phyloP scores from a whole-genome alignment of 2,329 filamentous ascomycete species.

The Cladosporium sp. region DNA sequence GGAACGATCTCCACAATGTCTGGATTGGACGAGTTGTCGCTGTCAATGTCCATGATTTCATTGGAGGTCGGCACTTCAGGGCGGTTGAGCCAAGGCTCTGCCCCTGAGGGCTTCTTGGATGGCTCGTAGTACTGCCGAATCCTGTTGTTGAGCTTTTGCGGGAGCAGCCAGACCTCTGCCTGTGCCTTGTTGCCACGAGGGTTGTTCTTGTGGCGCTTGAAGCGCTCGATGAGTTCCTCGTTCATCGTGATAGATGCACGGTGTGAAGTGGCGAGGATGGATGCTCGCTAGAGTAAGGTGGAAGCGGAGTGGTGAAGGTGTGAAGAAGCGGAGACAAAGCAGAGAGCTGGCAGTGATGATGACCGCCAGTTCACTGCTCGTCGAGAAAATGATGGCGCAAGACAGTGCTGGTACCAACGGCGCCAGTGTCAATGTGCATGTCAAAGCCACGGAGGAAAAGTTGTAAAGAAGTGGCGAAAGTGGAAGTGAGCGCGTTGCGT shows the following conservation, averaged over 20 bases:
- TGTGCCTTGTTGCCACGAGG: background rate
- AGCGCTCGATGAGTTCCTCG: conserved; percentile 33
- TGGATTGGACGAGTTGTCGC: conserved; percentile 10
- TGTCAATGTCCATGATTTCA: conserved; percentile 50
- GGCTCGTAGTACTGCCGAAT: conserved; percentile 33
- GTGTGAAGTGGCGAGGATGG: background rate
- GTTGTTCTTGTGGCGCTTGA: conserved; percentile 23
- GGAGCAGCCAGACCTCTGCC: conserved; percentile 24
- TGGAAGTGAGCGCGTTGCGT: background rate
- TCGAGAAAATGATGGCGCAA: background rate
- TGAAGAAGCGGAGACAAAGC: background rate
- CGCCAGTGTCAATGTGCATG: background rate
- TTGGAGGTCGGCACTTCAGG: conserved; percentile 57
- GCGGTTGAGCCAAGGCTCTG: conserved; percentile 32
- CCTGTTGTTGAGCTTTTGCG: conserved; percentile 29
- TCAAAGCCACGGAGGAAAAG: background rate
- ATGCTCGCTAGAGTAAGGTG: conserved; percentile 3
- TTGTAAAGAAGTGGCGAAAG: background rate
- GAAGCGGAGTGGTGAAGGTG: background rate
- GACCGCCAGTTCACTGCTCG: background rate
- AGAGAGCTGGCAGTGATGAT: background rate
- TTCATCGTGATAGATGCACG: conserved; percentile 22
- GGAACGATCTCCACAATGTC: conserved; percentile 24
- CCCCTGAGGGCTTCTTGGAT: conserved; percentile 20
- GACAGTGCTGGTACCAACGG: background rate